Evolutionary conservation across 768 basidiomycete genomes (phyloP), one percentile per base, ranked within the genome.

Genomic region (Suillus clintonianus): DNA sequence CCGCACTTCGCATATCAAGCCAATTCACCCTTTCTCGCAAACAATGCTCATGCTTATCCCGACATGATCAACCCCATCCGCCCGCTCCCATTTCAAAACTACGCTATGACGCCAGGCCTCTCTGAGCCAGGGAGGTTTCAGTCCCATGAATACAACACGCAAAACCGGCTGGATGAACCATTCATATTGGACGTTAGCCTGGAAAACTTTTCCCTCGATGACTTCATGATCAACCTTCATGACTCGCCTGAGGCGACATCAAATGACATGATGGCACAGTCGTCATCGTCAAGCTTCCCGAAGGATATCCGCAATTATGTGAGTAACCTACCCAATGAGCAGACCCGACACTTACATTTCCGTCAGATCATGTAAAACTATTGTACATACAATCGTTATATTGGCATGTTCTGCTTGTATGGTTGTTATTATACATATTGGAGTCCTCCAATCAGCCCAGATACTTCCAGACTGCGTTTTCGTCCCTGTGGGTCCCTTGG

Each of bases 281-380:
- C 70, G 2, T 69, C 76, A 27, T 62, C 72, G 2, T 62, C 72
- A 27, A 76, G 73, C 64, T 76, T 71, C 60, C 67, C 76, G 8
- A 57, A 66, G 19, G 76, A 77, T 27, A 62, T 77, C 7, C 75
- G 72, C 56, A 72, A 73, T 62, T 80, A 76, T 70, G 78, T 74
- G 67, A 72, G 78, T 77, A 34, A 41, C 61, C 3, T 37, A 9
- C 30, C 50, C 42, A 5, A 57, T 41, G 19, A 4, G 24, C 17
- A 13, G 24, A 24, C 4, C n/a, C 17, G 32, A 41, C 45, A 51
- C 68, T 72, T 54, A 72, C 27, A 45, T 53, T 57, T 57, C 43
- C 9, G 22, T 62, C 63, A 75, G 69, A 64, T 66, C 64, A 72
- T 66, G 71, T 71, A 76, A 68, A 39, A 5, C 36, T 10, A 36